Evolutionary conservation across 768 basidiomycete genomes (phyloP).

Genomic region (Coprinellus aureogranulatus): DNA sequence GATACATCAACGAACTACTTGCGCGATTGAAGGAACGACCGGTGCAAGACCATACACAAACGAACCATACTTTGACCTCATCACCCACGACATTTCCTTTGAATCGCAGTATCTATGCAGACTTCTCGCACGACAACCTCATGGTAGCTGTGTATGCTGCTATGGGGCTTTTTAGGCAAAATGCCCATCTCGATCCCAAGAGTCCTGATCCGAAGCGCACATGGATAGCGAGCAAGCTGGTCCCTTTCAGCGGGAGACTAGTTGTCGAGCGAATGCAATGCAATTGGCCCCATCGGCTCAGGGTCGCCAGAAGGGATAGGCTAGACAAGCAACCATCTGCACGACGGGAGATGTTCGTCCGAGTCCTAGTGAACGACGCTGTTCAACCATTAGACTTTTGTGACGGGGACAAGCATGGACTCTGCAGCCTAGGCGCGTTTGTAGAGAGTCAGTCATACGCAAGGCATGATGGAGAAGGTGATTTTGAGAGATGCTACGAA

Average conservation of each 20-base stretch:
- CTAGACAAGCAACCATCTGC: too few species aligned
- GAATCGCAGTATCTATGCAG: constrained; percentile 61
- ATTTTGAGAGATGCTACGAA: constrained; percentile 62
- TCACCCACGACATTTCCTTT: constrained; percentile 71
- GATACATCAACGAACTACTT: constrained; percentile 86
- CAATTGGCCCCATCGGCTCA: constrained; percentile 9
- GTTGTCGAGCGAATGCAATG: constrained; percentile 70
- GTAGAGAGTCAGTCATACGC: constrained; percentile 72
- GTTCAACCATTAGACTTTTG: constrained; percentile 65
- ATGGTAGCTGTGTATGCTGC: constrained; percentile 76
- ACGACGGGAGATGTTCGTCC: constrained; percentile 49
- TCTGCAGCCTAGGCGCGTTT: constrained; percentile 67
- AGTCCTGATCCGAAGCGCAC: constrained; percentile 31
- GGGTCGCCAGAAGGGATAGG: neutral
- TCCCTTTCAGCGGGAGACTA: constrained; percentile 76
- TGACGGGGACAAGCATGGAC: constrained; percentile 45
- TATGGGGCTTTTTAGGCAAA: constrained; percentile 52
- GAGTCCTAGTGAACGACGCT: constrained; percentile 79
- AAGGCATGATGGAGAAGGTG: constrained; percentile 63
- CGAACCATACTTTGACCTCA: constrained; percentile 69
- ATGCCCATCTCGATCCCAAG: constrained; percentile 30
- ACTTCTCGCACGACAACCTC: constrained; percentile 86
- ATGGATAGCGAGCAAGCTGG: constrained; percentile 60
- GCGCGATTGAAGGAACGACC: constrained; percentile 68
- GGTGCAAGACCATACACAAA: constrained; percentile 69